phyloP scores from a whole-genome alignment of 2,329 filamentous ascomycete species.

The Pseudocercospora fijiensis region DNA sequence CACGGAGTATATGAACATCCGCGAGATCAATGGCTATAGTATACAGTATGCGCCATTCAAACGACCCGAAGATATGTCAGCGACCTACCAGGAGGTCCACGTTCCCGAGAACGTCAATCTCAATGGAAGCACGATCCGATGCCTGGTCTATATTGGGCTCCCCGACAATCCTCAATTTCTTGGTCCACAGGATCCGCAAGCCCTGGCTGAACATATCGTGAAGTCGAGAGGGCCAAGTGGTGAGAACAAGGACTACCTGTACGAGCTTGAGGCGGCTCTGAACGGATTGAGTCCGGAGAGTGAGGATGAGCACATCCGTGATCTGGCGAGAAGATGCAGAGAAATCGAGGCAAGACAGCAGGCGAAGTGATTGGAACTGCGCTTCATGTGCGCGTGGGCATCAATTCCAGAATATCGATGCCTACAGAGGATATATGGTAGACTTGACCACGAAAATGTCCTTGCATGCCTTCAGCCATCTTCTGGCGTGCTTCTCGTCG shows the following conservation, averaged over 20 bases:
- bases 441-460: too few relatives aligned
- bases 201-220: constrained; percentile 77
- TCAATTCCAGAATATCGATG: too few relatives aligned
- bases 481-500: too few relatives aligned
- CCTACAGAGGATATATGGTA: too few relatives aligned
- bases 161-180: constrained; percentile 91
- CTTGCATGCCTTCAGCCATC: too few relatives aligned
- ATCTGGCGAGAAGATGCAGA: constrained; percentile 72
- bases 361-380: too few relatives aligned
- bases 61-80: constrained; percentile 53
- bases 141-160: constrained; percentile 90
- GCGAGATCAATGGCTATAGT: constrained; percentile 95
- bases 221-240: constrained; percentile 78
- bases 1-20: constrained; percentile 85
- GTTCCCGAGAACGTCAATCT: constrained; percentile 17
- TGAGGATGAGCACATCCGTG: constrained; percentile 78
- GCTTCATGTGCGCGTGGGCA: too few relatives aligned
- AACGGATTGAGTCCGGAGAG: constrained; percentile 70
- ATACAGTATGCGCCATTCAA: constrained; percentile 84
- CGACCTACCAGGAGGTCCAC: constrained; percentile 47
- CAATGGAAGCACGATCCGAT: constrained; percentile 45
- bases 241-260: constrained; percentile 84
- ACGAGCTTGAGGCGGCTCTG: constrained; percentile 73
- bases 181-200: constrained; percentile 74
- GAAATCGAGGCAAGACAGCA: constrained; percentile 53